phyloP scores from a whole-genome alignment of 441 rosid genomes.

The Euphorbia celastroides region DNA sequence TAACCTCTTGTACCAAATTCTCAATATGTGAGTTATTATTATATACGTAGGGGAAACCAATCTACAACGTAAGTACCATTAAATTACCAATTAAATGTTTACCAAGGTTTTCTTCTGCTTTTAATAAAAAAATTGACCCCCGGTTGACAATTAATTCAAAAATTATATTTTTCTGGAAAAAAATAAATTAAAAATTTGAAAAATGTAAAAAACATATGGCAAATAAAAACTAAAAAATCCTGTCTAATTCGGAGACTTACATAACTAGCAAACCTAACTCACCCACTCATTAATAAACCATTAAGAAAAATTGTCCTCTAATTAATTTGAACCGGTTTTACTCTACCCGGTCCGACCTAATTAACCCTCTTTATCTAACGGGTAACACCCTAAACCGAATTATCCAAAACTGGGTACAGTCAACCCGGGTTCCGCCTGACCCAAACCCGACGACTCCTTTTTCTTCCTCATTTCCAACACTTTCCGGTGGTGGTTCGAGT shows the following conservation, averaged over 20 bases:
- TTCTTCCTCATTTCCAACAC: slow-evolving; percentile 81
- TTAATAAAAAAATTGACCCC: not conserved
- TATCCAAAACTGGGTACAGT: slow-evolving; percentile 48
- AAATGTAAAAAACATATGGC: not conserved
- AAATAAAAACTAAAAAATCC: slow-evolving; percentile 21
- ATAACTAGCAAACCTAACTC: slow-evolving; percentile 33
- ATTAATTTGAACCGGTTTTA: slow-evolving; percentile 26
- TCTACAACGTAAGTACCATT: not conserved
- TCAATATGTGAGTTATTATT: not conserved
- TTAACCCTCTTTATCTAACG: not conserved
- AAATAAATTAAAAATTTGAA: not conserved
- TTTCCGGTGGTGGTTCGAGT: slow-evolving; percentile 88
- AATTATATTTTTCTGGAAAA: not conserved
- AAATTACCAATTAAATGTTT: not conserved
- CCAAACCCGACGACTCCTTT: slow-evolving; percentile 45
- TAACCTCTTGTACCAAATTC: not conserved
- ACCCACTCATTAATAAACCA: slow-evolving; percentile 26
- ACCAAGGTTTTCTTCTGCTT: not conserved
- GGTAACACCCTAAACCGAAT: not conserved
- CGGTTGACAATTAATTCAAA: not conserved
- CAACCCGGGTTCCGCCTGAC: slow-evolving; percentile 36
- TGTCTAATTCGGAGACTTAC: slow-evolving; percentile 28
- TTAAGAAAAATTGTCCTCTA: slow-evolving; percentile 21
- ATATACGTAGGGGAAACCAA: too few relatives aligned
- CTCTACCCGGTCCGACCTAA: slow-evolving; percentile 19